Evolutionary conservation across 768 basidiomycete genomes (phyloP), one percentile per base, ranked within the genome.

Genomic region (Leccinum pellstonianum): DNA sequence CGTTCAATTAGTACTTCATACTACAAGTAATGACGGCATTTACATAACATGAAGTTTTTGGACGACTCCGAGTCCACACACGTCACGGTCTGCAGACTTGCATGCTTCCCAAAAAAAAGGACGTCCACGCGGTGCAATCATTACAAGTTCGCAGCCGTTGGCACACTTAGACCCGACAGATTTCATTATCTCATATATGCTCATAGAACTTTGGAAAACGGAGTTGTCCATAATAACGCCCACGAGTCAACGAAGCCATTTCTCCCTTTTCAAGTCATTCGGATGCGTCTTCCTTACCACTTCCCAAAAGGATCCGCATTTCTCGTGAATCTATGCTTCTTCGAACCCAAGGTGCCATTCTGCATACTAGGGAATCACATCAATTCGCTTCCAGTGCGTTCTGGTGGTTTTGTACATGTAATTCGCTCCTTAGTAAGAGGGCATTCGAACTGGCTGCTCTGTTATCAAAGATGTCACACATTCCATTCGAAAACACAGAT

Each of bases 301-400:
- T 70, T 70, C 69, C 19, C 65, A 41, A 62, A 54, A 58, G 51
- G 69, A 70, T 70, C 67, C 67, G 33, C 68, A 37, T 47, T 29
- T 33, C 33, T 15, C 48, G 21, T 51, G 46, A 52, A 46, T 52
- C 25, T 56, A 41, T 33, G 35, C 52, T 61, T 52, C 52, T 49
- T 53, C 63, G 55, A 56, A 59, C 27, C n/a, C 35, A 56, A 23
- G 56, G 58, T 15, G 43, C 25, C 33, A 35, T 60, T 65, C 25
- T 35, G 52, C 37, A 48, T 48, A 41, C 38, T 17, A 25, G 55
- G 35, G 54, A 63, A 58, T 56, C 41, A 50, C 31, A 48, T 57
- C 48, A 33, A 41, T 67, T 37, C 51, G 55, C 57, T 7, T 56
- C 41, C 33, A 60, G 29, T 4, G 51, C 54, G 27, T 60, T 49